phyloP scores from a whole-genome alignment of 441 rosid species.

The Adansonia gregorii region DNA sequence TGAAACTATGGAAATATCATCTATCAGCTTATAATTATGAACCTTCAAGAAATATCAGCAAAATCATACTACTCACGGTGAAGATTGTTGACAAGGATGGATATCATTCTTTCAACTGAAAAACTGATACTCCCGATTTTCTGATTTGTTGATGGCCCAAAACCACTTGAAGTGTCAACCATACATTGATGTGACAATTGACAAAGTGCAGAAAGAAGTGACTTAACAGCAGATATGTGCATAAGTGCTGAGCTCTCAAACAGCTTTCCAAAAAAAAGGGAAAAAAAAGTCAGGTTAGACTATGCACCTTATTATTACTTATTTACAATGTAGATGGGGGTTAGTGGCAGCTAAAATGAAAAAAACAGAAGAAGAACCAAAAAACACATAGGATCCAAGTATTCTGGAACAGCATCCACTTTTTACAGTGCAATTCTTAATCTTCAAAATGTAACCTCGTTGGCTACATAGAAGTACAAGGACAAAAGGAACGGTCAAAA shows the following conservation, averaged over 20 bases:
- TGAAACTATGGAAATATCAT: constrained; percentile 3
- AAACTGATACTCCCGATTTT: constrained; percentile 84
- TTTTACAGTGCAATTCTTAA: constrained; percentile 1
- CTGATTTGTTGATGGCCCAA: constrained; percentile 77
- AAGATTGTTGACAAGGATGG: constrained; percentile 93
- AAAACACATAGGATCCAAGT: constrained; percentile 1
- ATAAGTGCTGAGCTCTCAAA: constrained; percentile 99
- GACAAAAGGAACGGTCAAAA: constrained; percentile 7
- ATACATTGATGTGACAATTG: constrained; percentile 90
- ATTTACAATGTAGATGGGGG: neutral
- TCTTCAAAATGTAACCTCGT: neutral
- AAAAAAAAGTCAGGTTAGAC: constrained; percentile 50
- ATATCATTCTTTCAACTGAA: constrained; percentile 96
- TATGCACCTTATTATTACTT: constrained; percentile 25
- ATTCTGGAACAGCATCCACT: neutral
- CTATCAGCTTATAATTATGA: constrained; percentile 6
- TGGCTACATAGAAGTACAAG: neutral
- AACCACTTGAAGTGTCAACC: constrained; percentile 69
- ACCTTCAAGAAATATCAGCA: constrained; percentile 26
- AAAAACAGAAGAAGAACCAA: constrained; percentile 14
- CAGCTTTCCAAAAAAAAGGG: constrained; percentile 58
- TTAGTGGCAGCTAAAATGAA: neutral
- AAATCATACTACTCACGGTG: constrained; percentile 70
- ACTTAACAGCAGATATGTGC: constrained; percentile 94
- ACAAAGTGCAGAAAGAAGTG: constrained; percentile 89